These are phyloP conservation scores for Glomus cerebriforme DNA, from an alignment of 192 early-diverging fungal species.

Conservation along the genomic window DNA sequence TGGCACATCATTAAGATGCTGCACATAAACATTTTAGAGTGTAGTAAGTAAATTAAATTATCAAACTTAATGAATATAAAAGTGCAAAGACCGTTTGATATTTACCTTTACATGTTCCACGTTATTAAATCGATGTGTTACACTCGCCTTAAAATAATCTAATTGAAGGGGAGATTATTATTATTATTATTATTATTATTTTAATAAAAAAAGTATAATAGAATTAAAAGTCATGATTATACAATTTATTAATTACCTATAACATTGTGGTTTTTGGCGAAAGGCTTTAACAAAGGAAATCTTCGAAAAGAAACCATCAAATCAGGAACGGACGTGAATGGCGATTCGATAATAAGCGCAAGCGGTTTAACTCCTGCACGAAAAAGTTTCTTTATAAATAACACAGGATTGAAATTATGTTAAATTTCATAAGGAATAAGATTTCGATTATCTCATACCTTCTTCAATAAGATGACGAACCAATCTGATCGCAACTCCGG, in stretches of 20 bases:
- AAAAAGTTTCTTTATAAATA: background rate
- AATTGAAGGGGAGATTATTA: background rate
- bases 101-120: constrained; percentile 36
- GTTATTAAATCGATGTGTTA: constrained; percentile 42
- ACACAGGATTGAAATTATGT: background rate
- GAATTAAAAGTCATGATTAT: background rate
- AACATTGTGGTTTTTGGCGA: constrained; percentile 31
- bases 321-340: constrained; percentile 43
- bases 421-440: too few species aligned
- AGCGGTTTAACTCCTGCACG: constrained; percentile 17
- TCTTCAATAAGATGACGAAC: constrained; percentile 39
- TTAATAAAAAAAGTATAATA: background rate
- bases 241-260: background rate
- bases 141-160: constrained; percentile 37
- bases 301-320: constrained; percentile 43
- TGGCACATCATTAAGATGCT: constrained; percentile 20
- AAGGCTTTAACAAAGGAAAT: constrained; percentile 42
- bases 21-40: background rate
- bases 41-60: background rate
- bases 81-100: background rate
- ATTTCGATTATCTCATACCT: background rate
- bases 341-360: constrained; percentile 37
- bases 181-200: constrained; percentile 7
- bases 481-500: constrained; percentile 39
- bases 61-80: background rate